Base-by-base conservation (phyloP, 108 stramenopile species). In the Epithemia pelagica region DNA sequence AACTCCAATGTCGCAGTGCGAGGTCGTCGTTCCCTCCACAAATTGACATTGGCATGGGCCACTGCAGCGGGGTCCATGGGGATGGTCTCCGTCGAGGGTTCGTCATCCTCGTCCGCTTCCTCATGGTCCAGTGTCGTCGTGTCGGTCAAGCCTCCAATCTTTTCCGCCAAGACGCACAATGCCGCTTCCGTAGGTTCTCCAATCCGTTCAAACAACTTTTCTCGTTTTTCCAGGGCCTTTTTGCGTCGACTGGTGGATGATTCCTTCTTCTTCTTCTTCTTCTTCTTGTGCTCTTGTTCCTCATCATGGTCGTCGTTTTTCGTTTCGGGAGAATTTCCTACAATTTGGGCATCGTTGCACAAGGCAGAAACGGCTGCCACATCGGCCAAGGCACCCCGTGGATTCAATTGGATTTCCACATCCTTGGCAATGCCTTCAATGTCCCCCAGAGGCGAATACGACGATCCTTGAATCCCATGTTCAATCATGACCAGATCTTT, bases 151-250 rank as follows among this genome's bases (percentile, higher is more conserved):
- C 71, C 76, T 37, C 84, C 91, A 52, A 98, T 30, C 71, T 98
- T 98, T 71, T 98, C 97, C 2, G 88, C 90, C 25, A 97, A 78
- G 54, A 97, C 90, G 56, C 91, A 94, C 10, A 97, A 70, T 0
- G 96, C 98, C 23, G 96, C 96, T 67, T 99, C 98, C 0, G 98
- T 99, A 0, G 98, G 98, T 71, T 99, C 98, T n/a, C 98, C 98
- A 28, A 85, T 81, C 23, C 92, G 75, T 58, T 71, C 80, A 63
- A 87, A 92, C 1, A 65, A 53, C 54, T 84, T 85, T 30, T 71
- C 71, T 24, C 27, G 19, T 59, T 63, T 69, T 33, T 56, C 32
- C 3, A 59, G 56, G 15, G 37, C 15, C 29, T 67, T 67, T 32
- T 56, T 74, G 30, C 56, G 21, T 25, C 62, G 54, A 1, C 1